Evolutionary conservation across 148 eudicot species (phyloP).

Genomic region (Rhododendron vialii): DNA sequence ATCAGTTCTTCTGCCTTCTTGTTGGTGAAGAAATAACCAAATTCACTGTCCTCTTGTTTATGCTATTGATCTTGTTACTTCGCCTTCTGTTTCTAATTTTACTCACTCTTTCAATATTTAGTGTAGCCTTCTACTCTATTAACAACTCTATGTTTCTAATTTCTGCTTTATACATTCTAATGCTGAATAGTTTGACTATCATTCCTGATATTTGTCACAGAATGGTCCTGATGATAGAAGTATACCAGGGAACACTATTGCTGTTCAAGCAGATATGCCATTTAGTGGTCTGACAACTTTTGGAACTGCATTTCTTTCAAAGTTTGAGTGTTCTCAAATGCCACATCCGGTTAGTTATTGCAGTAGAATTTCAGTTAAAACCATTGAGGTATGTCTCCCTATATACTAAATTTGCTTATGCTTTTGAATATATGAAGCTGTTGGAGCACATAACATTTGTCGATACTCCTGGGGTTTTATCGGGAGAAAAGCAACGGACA

Average conservation of each 20-base stretch:
- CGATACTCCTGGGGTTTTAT: constrained; percentile 96
- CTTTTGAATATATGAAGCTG: constrained; percentile 35
- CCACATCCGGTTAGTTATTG: constrained; percentile 75
- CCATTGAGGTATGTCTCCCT: background rate
- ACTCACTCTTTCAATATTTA: background rate
- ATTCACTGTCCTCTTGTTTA: background rate
- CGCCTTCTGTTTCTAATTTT: background rate
- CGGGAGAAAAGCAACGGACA: constrained; percentile 98
- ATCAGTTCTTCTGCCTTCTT: background rate
- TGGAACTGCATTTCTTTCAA: constrained; percentile 90
- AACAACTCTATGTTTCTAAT: background rate
- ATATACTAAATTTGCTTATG: background rate
- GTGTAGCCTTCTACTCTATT: background rate
- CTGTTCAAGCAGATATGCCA: constrained; percentile 99
- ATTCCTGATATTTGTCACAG: background rate
- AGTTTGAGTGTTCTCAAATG: constrained; percentile 98
- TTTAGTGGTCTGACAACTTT: constrained; percentile 80
- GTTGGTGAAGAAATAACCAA: background rate
- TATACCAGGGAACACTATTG: constrained; percentile 94
- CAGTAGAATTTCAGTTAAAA: background rate
- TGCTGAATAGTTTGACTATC: background rate
- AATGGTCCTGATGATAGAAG: constrained; percentile 95
- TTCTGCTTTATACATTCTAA: background rate
- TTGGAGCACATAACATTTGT: constrained; percentile 92
- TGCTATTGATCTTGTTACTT: background rate